Base-by-base conservation (phyloP, 1,284 basidiomycete species). In the Nidula niveotomentosa region DNA sequence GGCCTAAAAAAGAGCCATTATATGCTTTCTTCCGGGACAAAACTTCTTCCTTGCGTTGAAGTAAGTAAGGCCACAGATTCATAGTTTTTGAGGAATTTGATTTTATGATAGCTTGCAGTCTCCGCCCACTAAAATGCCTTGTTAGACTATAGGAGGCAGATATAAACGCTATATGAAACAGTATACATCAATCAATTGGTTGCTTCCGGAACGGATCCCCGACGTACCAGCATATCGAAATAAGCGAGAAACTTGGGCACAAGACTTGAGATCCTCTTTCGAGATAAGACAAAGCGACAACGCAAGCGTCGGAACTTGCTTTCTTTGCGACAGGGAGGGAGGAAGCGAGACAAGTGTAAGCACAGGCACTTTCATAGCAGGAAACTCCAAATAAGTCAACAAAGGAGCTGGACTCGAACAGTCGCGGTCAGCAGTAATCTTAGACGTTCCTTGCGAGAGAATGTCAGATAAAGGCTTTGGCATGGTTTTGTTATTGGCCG, bases 61-160 rank as follows among this genome's bases (percentile, higher is more conserved):
- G 69, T 36, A 89, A 74, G 64, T 89, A 89, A 2, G 87, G 85
- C 88, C 88, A 90, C 63, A 86, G 73, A 60, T 90, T 83, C 1
- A 76, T 81, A 69, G 77, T 81, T 10, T 72, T 75, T 17, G 56
- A 66, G 7, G 80, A 68, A 60, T 80, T 69, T 15, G 63, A 63
- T 45, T 68, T 53, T 41, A 79, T 56, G 9, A 83, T 51, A 1
- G 60, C 49, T 13, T 73, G 65, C 43, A 85, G 67, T 48, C 87
- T 77, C 34, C 59, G 61, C 4, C 87, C 87, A 18, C 71, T 49
- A 58, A 80, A 88, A 13, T 72, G 56, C 15, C 67, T 70, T 8
- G 53, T 58, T 9, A 90, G 73, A 36, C 79, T 74, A 51, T 75
- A 66, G 9, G 64, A 62, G 0, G 88, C 86, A 7, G 86, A 85